A percentile compares a stretch with the other conserved stretches of the same genome.
These are phyloP conservation scores for Malus domestica DNA, from an alignment of 306 rosid species.

Conservation along the genomic window DNA sequence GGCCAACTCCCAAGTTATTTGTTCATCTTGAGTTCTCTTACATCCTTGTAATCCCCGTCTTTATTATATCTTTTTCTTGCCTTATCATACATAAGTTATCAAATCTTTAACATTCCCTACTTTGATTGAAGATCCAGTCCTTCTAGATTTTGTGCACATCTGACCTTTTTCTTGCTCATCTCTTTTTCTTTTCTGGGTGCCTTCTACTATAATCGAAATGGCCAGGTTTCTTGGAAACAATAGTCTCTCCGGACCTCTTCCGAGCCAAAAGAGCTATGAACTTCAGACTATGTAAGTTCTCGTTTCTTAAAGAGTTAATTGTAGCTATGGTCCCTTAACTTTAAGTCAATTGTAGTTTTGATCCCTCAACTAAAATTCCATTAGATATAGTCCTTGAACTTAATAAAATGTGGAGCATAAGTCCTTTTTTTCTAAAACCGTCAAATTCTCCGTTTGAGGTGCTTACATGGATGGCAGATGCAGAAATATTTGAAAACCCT, in stretches of 20 bases:
- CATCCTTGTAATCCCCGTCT: slow-evolving; percentile 3
- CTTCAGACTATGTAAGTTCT: slow-evolving; percentile 14
- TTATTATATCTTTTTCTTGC: background rate
- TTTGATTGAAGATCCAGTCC: no score
- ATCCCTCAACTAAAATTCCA: no score
- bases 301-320: background rate
- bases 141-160: background rate
- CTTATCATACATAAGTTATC: background rate
- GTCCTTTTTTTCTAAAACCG: no score
- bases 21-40: slow-evolving; percentile 9
- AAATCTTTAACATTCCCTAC: no score
- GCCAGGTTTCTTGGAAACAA: slow-evolving; percentile 34
- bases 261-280: background rate
- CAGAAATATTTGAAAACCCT: no score
- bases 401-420: no score
- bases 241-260: slow-evolving; percentile 22
- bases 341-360: no score
- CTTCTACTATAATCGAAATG: background rate
- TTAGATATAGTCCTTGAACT: no score
- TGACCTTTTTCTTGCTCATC: background rate
- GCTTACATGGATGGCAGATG: no score
- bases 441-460: no score
- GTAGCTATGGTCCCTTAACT: no score
- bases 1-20: slow-evolving; percentile 20
- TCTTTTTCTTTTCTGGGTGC: background rate